phyloP scores from a whole-genome alignment of 257 asterid genomes.

The Parsonsia alboflavescens region DNA sequence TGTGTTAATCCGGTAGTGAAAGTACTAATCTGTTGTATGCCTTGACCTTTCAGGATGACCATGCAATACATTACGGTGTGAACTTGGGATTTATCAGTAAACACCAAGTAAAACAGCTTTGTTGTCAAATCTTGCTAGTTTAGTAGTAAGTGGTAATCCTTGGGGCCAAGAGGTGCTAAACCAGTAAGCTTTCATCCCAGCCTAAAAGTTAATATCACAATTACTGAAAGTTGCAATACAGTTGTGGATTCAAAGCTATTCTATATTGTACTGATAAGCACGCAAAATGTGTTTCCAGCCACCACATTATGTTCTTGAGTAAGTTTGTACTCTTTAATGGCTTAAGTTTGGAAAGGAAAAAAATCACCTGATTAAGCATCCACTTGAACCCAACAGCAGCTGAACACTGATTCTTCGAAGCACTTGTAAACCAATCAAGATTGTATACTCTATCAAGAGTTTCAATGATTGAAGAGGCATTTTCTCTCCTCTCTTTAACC shows the following conservation, averaged over 20 bases:
- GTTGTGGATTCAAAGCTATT: neutral
- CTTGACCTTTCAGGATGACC: neutral
- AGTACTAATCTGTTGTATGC: neutral
- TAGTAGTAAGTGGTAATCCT: no score
- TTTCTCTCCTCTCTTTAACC: conserved; percentile 55
- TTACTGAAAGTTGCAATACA: neutral
- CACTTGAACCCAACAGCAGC: conserved; percentile 95
- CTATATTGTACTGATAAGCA: neutral
- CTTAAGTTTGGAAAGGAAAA: neutral
- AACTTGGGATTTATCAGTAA: neutral
- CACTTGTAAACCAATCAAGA: conserved; percentile 75
- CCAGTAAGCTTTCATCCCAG: neutral
- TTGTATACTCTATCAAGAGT: conserved; percentile 76
- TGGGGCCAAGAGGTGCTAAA: no score
- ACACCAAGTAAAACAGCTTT: neutral
- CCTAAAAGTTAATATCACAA: neutral
- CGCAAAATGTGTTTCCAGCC: neutral
- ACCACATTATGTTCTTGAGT: neutral
- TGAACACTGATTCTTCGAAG: conserved; percentile 86
- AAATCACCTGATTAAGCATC: conserved; percentile 89
- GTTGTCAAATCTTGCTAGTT: no score
- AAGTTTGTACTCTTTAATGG: neutral
- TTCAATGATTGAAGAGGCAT: conserved; percentile 49
- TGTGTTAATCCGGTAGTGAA: neutral
- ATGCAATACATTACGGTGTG: neutral